These are phyloP conservation scores for Daedaleopsis sinensis DNA, from an alignment of 768 basidiomycete species.

Conservation along the genomic window DNA sequence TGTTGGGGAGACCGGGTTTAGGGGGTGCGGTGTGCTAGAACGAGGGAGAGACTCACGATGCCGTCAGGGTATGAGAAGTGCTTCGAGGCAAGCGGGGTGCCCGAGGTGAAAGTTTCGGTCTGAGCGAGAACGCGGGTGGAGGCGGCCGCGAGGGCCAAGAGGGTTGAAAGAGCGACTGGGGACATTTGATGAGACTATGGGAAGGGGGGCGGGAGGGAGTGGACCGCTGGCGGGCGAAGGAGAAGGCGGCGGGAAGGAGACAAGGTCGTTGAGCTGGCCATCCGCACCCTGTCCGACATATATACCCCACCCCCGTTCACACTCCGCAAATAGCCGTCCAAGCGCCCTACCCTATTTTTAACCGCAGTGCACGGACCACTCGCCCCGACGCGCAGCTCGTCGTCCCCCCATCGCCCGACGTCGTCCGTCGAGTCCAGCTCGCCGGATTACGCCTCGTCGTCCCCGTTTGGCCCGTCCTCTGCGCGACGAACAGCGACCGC, in stretches of 20 bases:
- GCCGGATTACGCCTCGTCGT: too few relatives aligned
- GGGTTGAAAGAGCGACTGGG: constrained; percentile 39
- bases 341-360: constrained; percentile 6
- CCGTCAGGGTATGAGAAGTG: constrained; percentile 27
- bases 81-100: constrained; percentile 33
- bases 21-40: too few relatives aligned
- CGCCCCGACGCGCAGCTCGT: not conserved
- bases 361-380: constrained; percentile 14
- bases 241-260: constrained; percentile 14
- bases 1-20: constrained; percentile 20
- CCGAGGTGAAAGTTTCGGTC: constrained; percentile 19
- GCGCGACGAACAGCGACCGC: too few relatives aligned
- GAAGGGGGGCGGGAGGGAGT: constrained; percentile 12
- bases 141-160: constrained; percentile 33
- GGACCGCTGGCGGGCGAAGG: constrained; percentile 14
- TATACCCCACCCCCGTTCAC: constrained; percentile 22
- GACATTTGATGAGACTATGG: constrained; percentile 30
- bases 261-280: constrained; percentile 11
- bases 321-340: constrained; percentile 19
- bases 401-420: too few relatives aligned
- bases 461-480: too few relatives aligned
- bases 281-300: constrained; percentile 1
- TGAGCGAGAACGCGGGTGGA: constrained; percentile 29
- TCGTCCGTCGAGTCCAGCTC: too few relatives aligned
- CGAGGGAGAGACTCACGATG: constrained; percentile 20